A percentile compares a stretch with the other conserved stretches of the same genome.
Evolutionary conservation across 116 monocot species (phyloP).

Genomic region (Phalaenopsis hybrid): DNA sequence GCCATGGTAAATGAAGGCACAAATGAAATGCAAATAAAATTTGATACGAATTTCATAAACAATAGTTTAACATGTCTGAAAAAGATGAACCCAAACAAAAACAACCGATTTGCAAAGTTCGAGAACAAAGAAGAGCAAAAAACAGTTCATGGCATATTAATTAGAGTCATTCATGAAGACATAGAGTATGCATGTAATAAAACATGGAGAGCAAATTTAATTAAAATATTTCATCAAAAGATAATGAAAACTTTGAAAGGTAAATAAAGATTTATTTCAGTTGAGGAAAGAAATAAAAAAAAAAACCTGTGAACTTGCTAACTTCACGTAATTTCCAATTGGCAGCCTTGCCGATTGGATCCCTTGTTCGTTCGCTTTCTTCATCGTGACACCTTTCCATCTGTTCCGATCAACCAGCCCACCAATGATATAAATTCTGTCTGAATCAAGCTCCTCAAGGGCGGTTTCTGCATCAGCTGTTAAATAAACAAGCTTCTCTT

Average conservation of each 20-base stretch:
- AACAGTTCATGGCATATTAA: not conserved
- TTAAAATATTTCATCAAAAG: not conserved
- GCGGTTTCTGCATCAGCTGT: constrained; percentile 82
- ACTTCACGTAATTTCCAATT: constrained; percentile 71
- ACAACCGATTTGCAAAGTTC: not conserved
- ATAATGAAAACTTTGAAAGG: constrained; percentile 2
- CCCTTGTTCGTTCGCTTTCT: constrained; percentile 83
- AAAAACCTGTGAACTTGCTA: constrained; percentile 88
- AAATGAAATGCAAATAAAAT: not conserved
- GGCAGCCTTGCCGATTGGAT: constrained; percentile 82
- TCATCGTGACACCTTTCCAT: constrained; percentile 91
- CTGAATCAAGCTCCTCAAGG: constrained; percentile 72
- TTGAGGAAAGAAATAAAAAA: not conserved
- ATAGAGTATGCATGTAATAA: not conserved
- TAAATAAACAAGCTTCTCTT: constrained; percentile 79
- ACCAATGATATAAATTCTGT: constrained; percentile 80
- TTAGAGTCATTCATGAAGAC: not conserved
- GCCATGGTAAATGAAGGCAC: not conserved
- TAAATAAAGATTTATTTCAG: not conserved
- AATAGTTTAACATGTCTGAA: not conserved
- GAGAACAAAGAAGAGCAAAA: not conserved
- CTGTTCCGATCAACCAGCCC: constrained; percentile 89
- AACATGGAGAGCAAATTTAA: not conserved
- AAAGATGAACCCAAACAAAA: not conserved
- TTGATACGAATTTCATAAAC: not conserved